Base-by-base conservation (phyloP, 805 yeast species). In the Citeromyces matritensis region DNA sequence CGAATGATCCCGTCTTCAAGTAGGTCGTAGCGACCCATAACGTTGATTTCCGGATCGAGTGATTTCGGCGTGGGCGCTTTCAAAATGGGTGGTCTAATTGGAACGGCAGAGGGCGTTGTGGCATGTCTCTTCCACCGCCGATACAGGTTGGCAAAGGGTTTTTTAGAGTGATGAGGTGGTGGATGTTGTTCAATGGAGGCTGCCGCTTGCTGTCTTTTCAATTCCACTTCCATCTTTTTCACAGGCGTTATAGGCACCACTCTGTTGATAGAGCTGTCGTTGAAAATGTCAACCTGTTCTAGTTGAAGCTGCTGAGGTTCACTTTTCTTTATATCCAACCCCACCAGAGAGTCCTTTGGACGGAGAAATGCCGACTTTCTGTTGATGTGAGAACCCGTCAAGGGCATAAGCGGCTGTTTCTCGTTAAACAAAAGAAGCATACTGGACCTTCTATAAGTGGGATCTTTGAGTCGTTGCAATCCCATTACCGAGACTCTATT, bases 181-280 rank as follows among this genome's bases (percentile, higher is more conserved):
- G 12, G 15, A 9, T 19, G 10, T 23, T 12, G 8, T 13, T 13
- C 11, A 5, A 12, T 21, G 9, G 24, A 10, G 9, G 12, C 15
- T 7, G 26, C 15, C 17, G 15, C 15, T 6, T 12, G 15, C 13
- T 13, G 26, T 21, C n/a, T 11, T 24, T 12, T 27, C 4, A 34
- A 37, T 45, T 45, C 48, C 26, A 60, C 39, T 24, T 69, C 75
- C 63, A 73, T 64, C 38, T 69, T 73, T 44, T 67, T 75, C 6
- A 70, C 72, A 0, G 83, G 86, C 1, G 85, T 76, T 3, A 75
- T 69, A 3, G 86, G 84, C 5, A 71, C 50, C 9, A 79, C 60
- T 23, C 44, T 39, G 41, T 49, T 29, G 40, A 64, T 51, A 43
- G 59, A 42, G 45, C 73, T 44, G 37, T 64, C 46, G 35, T 49